phyloP scores from a whole-genome alignment of 2,329 filamentous ascomycete species.

The Xylogone sp. region DNA sequence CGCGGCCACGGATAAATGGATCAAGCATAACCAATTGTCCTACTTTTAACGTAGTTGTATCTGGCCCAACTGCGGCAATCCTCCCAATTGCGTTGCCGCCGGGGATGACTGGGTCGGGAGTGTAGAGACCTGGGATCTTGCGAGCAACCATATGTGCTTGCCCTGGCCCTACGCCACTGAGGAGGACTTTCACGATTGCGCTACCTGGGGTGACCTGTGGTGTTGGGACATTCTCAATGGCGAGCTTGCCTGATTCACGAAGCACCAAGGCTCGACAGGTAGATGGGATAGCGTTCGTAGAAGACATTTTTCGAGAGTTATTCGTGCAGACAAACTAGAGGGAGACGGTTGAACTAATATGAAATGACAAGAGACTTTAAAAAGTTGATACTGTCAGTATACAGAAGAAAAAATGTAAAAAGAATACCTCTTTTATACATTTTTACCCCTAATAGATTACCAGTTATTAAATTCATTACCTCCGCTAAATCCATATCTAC shows the following conservation, averaged over 20 bases:
- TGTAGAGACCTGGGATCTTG: constrained; percentile 16
- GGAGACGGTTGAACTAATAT: no score
- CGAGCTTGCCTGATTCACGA: constrained; percentile 11
- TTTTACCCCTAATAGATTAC: no score
- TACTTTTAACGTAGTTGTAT: constrained; percentile 25
- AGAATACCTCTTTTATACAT: no score
- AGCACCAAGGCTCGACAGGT: constrained; percentile 19
- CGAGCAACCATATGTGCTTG: constrained; percentile 32
- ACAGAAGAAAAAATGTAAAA: no score
- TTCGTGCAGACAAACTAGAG: no score
- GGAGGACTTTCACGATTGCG: constrained; percentile 35
- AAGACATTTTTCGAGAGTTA: background rate
- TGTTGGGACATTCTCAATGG: constrained; percentile 23
- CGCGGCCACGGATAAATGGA: constrained; percentile 29
- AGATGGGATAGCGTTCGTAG: background rate
- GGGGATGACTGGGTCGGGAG: constrained; percentile 27
- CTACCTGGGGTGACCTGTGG: constrained; percentile 29
- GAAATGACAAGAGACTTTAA: no score
- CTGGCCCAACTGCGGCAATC: constrained; percentile 29
- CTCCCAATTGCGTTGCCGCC: constrained; percentile 30
- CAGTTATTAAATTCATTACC: no score
- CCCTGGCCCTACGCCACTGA: constrained; percentile 32
- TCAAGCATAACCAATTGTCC: constrained; percentile 35
- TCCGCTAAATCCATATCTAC: no score
- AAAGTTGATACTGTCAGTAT: no score